Percentiles rank a stretch among this genome's conserved stretches.
Conservation (phyloP, 2,329 filamentous ascomycete genomes). For the Epichloe sp. region DNA sequence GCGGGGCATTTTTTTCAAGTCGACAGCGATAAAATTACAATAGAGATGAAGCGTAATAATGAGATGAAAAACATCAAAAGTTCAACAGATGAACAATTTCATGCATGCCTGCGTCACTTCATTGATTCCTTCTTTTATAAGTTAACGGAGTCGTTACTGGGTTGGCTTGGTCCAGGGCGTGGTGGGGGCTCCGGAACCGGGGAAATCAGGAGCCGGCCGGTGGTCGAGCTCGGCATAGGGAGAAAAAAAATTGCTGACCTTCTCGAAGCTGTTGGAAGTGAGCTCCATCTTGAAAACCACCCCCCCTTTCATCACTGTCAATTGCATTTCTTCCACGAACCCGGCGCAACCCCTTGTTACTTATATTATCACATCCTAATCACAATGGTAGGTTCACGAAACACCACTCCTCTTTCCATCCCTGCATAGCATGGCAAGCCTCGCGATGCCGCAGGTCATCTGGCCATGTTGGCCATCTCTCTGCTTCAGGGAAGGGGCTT, state of each 20-base stretch:
- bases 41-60: neutral
- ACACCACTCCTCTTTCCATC: neutral
- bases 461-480: neutral
- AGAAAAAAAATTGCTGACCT: constrained; percentile 24
- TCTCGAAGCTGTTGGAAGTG: constrained; percentile 29
- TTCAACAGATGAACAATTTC: too few relatives aligned
- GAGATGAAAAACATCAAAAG: neutral
- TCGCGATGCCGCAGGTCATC: neutral
- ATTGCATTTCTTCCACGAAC: neutral
- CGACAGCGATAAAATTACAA: neutral
- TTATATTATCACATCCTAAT: constrained; percentile 6
- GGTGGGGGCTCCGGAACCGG: constrained; percentile 17
- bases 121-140: too few relatives aligned
- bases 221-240: constrained; percentile 6
- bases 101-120: too few relatives aligned
- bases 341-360: neutral
- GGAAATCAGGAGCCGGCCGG: constrained; percentile 18
- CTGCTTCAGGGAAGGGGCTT: too few relatives aligned
- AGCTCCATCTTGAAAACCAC: constrained; percentile 14
- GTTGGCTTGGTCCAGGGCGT: neutral
- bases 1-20: neutral
- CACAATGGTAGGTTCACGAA: constrained; percentile 15
- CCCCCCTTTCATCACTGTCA: neutral
- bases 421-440: neutral
- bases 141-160: neutral